Base-by-base conservation (phyloP, 352 stramenopile genomes). In the Pythium utonaiense region DNA sequence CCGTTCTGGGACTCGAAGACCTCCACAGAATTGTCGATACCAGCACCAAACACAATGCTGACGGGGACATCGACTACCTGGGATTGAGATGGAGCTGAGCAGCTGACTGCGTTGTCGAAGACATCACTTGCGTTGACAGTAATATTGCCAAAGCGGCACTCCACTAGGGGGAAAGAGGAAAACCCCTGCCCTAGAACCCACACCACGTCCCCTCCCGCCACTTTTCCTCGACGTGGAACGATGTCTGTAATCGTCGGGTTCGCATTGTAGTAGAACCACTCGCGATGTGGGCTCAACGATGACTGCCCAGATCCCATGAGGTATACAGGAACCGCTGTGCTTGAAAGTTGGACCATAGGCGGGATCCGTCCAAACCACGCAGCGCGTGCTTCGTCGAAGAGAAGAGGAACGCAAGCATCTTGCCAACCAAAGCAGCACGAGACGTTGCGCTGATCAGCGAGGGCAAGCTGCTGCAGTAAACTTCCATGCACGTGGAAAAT, bases 131-230 rank as follows among this genome's bases (percentile, higher is more conserved):
- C 34, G 17, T 48, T 33, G 6, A 64, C 25, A n/a, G 30, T 36
- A 16, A 53, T 5, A 2, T 22, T 27, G 19, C 55, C 62, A n/a
- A 69, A 64, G 1, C 47, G 24, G 17, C 62, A 69, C 24, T 54
- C 40, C 16, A 41, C 49, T 6, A n/a, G 38, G 6, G 28, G 10
- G 30, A 69, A 58, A 0, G 28, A 44, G 7, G 53, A 53, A 22
- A 73, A 73, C 1, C 47, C 42, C 21, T 53, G 31, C 9, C 66
- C 66, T 14, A 66, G 2, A 13, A 69, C 12, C 45, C 34, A 60
- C 5, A 69, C 31, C 5, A 27, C 2, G 27, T 57, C 54, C 30
- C 53, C 64, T 8, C 64, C 64, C n/a, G 3, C 24, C 8, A 52
- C 22, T 0, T 22, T 21, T 27, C 64, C 59, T 8, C 25, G 28